phyloP scores from a whole-genome alignment of 441 rosid species.

The Euphorbia schlechtendalii region DNA sequence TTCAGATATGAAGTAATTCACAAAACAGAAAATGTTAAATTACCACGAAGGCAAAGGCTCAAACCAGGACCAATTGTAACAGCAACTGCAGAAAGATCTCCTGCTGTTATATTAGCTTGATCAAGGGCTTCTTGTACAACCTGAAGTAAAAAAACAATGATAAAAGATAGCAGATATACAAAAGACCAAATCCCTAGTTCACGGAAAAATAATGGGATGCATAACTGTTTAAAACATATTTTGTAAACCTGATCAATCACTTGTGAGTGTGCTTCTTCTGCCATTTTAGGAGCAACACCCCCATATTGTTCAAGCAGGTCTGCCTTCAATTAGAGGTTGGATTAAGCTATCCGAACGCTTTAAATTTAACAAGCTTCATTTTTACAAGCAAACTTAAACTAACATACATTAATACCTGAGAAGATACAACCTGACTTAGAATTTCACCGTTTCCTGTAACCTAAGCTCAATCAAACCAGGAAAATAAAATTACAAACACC shows the following conservation, averaged over 20 bases:
- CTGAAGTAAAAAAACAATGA: constrained; percentile 29
- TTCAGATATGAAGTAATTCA: background rate
- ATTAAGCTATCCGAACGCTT: constrained; percentile 20
- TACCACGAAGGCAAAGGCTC: constrained; percentile 94
- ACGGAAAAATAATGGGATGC: background rate
- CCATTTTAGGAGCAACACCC: constrained; percentile 94
- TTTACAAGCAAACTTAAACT: background rate
- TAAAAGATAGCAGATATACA: background rate
- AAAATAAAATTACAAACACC: background rate
- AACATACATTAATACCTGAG: constrained; percentile 53
- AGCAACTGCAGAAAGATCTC: constrained; percentile 90
- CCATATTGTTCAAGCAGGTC: constrained; percentile 76
- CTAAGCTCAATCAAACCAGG: constrained; percentile 25
- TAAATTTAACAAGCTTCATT: background rate
- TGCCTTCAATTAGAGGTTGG: constrained; percentile 44
- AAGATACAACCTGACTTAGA: constrained; percentile 87
- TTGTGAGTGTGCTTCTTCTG: constrained; percentile 79
- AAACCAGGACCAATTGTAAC: constrained; percentile 98
- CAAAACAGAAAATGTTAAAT: background rate
- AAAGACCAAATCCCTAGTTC: background rate
- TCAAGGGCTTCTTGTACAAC: constrained; percentile 82
- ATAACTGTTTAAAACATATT: constrained; percentile 4
- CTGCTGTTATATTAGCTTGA: constrained; percentile 54
- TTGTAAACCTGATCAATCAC: constrained; percentile 65
- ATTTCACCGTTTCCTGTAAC: constrained; percentile 75